Base-by-base conservation (phyloP, 2,329 filamentous ascomycete genomes). In the Xylaria arbuscula region DNA sequence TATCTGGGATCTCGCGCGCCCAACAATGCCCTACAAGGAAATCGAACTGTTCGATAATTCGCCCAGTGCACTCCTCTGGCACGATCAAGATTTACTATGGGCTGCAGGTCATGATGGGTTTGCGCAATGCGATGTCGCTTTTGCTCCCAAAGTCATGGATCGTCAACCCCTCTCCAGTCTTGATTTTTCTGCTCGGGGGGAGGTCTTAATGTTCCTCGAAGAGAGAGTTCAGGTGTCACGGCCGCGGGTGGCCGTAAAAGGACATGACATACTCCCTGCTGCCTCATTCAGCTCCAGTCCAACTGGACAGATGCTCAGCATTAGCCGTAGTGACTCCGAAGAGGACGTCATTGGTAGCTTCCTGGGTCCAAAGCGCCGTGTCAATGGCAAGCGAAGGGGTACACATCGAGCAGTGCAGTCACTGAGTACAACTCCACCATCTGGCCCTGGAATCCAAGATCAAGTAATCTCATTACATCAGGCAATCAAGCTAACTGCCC, bases 1-100 rank as follows among this genome's bases (percentile, higher is more conserved):
- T 65, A 82, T 92, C 22, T 92, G 89, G 89, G 90, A 92, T 75
- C 79, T 92, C n/a, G 89, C 88, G 7, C 83, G 90, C 38, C 88
- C 89, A 1, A 87, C 88, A 1, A 85, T 92, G 82, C 89, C 89
- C 0, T 91, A 89, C 75, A 90, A 90, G 71, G 87, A 90, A 72
- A 85, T 92, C 55, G 86, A 89, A 67, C 80, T 85, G 47, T 91
- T 90, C 70, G 85, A 87, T 24, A 82, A 76, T 34, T 85, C 88
- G 2, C 89, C 89, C 0, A 84, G 83, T 9, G 85, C 85, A 1
- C 76, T 92, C 17, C 78, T 90, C 7, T 92, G 90, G 89, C 87
- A 87, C 64, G 85, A 89, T 69, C 86, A 88, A 68, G 89, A 91
- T 70, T 83, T 90, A 54, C 78, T 92, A 0, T 92, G 89, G 89